Evolutionary conservation across 1,284 basidiomycete species (phyloP).

Genomic region (Filobasidium uniguttulatum): DNA sequence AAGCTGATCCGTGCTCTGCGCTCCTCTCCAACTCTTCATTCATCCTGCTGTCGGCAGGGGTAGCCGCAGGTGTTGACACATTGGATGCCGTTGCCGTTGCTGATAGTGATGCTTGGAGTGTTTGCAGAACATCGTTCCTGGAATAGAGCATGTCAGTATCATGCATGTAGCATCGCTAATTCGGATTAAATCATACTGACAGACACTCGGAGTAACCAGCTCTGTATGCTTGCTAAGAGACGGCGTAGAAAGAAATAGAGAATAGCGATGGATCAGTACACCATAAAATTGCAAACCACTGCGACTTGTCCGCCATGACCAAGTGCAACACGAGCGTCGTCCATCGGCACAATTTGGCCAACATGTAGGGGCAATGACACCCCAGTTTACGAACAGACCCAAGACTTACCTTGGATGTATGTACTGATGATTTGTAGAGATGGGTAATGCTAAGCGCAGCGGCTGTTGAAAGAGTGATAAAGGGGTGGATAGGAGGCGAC

Average conservation of each 20-base stretch:
- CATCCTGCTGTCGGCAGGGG: conserved; percentile 2
- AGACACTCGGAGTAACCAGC: conserved; percentile 36
- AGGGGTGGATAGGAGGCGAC: not conserved
- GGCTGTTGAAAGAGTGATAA: conserved; percentile 20
- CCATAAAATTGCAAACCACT: no score
- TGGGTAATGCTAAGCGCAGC: conserved; percentile 37
- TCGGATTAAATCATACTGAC: conserved; percentile 20
- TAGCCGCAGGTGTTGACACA: not conserved
- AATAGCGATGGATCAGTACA: no score
- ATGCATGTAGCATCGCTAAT: conserved; percentile 4
- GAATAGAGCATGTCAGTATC: not conserved
- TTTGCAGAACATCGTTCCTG: conserved; percentile 30
- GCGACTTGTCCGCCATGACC: no score
- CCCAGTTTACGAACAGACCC: no score
- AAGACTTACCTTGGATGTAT: conserved; percentile 33
- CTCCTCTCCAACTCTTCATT: conserved; percentile 20
- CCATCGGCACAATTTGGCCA: no score
- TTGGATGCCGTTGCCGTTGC: conserved; percentile 2
- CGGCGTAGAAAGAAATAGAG: no score
- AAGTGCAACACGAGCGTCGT: no score
- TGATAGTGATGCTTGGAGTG: conserved; percentile 24
- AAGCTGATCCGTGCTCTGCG: conserved; percentile 23
- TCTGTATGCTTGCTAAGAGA: conserved; percentile 35
- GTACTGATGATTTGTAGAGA: conserved; percentile 34
- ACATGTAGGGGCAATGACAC: no score